Evolutionary conservation across 768 basidiomycete genomes (phyloP).

Genomic region (Mycena sanguinolenta): DNA sequence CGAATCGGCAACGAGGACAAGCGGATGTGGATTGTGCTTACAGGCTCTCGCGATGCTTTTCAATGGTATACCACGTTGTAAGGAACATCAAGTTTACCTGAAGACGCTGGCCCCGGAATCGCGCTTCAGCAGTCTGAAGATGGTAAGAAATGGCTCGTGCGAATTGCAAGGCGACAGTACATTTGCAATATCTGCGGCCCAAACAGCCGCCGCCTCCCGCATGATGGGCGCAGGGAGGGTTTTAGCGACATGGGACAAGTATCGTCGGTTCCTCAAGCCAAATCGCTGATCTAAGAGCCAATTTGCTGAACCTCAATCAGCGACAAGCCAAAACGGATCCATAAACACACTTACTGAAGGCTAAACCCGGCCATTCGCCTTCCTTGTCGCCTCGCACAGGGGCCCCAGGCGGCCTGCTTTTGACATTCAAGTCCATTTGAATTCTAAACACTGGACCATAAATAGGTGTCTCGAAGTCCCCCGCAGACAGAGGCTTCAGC

Average conservation of each 20-base stretch:
- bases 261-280: conserved; percentile 29
- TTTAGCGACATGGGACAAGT: conserved; percentile 35
- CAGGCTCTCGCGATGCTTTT: conserved; percentile 36
- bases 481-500: conserved; percentile 24
- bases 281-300: conserved; percentile 38
- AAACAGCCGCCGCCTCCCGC: conserved; percentile 32
- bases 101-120: conserved; percentile 33
- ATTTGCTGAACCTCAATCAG: conserved; percentile 24
- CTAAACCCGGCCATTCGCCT: conserved; percentile 36
- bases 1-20: background rate
- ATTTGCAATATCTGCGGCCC: conserved; percentile 30
- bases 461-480: conserved; percentile 28
- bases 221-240: conserved; percentile 26
- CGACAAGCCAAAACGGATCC: background rate
- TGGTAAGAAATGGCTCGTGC: background rate
- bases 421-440: conserved; percentile 30
- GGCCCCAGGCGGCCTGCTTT: conserved; percentile 18
- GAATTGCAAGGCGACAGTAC: background rate
- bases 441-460: conserved; percentile 38
- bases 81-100: conserved; percentile 35
- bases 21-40: background rate
- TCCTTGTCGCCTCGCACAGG: conserved; percentile 28
- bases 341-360: conserved; percentile 17
- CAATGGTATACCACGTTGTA: conserved; percentile 37
- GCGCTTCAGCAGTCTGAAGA: conserved; percentile 29